Evolutionary conservation across 2,329 filamentous ascomycete species (phyloP).

Genomic region (Phialophora tarda): DNA sequence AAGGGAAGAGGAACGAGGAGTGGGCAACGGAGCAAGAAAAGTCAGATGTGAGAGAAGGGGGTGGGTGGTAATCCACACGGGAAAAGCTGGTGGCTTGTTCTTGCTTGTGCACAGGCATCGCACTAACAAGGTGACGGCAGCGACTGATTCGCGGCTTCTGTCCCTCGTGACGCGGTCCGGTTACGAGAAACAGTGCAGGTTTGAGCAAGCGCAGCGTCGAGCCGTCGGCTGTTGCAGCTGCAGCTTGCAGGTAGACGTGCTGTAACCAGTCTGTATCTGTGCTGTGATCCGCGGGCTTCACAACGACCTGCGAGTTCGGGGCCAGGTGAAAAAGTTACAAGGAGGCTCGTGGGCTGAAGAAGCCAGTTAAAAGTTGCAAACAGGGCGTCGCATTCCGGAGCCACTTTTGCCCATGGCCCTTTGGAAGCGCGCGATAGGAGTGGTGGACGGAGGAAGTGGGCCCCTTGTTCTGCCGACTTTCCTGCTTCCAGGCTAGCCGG

Average conservation of each 20-base stretch:
- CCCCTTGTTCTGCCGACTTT: constrained; percentile 6
- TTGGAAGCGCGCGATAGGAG: constrained; percentile 10
- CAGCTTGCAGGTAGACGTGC: constrained; percentile 11
- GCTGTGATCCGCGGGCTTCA: constrained; percentile 2
- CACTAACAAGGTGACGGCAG: constrained; percentile 10
- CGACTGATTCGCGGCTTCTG: constrained; percentile 17
- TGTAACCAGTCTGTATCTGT: neutral
- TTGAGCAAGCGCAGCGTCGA: constrained; percentile 16
- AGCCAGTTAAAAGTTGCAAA: constrained; percentile 7
- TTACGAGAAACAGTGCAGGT: constrained; percentile 19
- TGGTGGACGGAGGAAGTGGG: constrained; percentile 7
- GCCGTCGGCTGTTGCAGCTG: constrained; percentile 2
- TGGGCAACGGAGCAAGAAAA: constrained; percentile 10
- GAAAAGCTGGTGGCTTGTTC: constrained; percentile 10
- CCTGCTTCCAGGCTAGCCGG: constrained; percentile 20
- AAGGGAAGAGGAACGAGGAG: constrained; percentile 11
- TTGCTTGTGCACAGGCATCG: constrained; percentile 13
- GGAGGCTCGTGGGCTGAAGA: neutral
- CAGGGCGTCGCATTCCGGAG: constrained; percentile 3
- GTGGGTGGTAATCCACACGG: neutral
- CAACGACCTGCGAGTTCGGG: neutral
- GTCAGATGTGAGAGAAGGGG: constrained; percentile 13
- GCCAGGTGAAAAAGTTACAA: constrained; percentile 2
- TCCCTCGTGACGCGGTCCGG: constrained; percentile 21
- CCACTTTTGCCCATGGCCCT: constrained; percentile 2